These are phyloP conservation scores for Pleurotus platypus DNA, from an alignment of 768 basidiomycete genomes.

Conservation along the genomic window DNA sequence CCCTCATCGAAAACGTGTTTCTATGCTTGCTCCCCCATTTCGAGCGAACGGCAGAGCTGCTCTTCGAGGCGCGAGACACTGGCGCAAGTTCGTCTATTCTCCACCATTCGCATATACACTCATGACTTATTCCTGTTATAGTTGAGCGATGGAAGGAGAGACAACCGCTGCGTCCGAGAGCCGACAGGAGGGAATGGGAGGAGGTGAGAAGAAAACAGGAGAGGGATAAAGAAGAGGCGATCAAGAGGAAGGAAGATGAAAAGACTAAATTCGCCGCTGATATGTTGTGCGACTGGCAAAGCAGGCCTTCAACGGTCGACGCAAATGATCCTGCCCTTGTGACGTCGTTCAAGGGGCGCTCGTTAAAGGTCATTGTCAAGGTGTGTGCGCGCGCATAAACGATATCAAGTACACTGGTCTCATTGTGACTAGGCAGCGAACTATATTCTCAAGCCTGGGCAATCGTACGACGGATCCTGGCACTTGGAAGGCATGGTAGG, in stretches of 20 bases:
- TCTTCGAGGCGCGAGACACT: background rate
- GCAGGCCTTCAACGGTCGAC: background rate
- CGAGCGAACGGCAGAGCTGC: constrained; percentile 6
- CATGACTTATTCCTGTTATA: background rate
- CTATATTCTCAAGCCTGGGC: constrained; percentile 13
- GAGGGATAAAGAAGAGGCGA: background rate
- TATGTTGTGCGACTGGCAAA: background rate
- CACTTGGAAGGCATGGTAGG: constrained; percentile 17
- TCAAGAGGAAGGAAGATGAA: background rate
- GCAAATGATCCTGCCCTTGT: background rate
- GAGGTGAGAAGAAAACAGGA: background rate
- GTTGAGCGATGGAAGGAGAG: background rate
- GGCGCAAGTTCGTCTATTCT: background rate
- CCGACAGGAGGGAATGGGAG: background rate
- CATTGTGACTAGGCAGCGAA: constrained; percentile 12
- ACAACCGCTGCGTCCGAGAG: background rate
- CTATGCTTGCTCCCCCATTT: constrained; percentile 12
- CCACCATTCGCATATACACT: background rate
- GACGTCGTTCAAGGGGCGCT: background rate
- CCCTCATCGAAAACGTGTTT: constrained; percentile 14
- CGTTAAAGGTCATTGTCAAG: background rate
- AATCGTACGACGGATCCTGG: constrained; percentile 15
- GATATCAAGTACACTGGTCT: too few species aligned
- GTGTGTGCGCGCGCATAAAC: background rate
- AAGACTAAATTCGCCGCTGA: background rate